phyloP scores from a whole-genome alignment of 192 early-diverging fungal genomes.

The Chytriomyces confervae region DNA sequence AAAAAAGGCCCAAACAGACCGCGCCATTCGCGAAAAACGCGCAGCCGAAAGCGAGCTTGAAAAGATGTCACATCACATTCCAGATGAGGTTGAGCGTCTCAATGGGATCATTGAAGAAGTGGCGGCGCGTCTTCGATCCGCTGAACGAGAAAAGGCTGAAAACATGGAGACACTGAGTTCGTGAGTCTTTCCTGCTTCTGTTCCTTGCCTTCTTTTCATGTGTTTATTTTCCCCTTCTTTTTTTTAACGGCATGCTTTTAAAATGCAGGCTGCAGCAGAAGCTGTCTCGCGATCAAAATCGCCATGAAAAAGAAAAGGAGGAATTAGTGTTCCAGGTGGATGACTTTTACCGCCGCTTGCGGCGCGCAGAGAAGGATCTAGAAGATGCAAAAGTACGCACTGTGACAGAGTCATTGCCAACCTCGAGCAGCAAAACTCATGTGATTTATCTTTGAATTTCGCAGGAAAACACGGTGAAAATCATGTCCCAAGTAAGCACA shows the following conservation, averaged over 20 bases:
- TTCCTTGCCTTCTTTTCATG: neutral
- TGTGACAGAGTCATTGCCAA: neutral
- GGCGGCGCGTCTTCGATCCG: conserved; percentile 35
- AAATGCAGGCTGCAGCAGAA: conserved; percentile 48
- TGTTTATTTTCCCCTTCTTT: neutral
- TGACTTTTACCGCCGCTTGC: conserved; percentile 48
- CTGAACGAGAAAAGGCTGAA: conserved; percentile 47
- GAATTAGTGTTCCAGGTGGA: conserved; percentile 43
- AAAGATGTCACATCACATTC: conserved; percentile 52
- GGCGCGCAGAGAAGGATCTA: conserved; percentile 50
- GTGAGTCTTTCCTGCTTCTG: conserved; percentile 15
- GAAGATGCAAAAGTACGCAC: conserved; percentile 52
- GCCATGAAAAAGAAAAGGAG: conserved; percentile 54
- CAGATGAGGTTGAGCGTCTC: conserved; percentile 54
- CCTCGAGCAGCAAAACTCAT: neutral
- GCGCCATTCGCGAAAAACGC: conserved; percentile 59
- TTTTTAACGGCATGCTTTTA: neutral
- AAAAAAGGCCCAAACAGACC: conserved; percentile 45
- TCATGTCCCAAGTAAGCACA: conserved; percentile 35
- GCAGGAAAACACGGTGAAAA: conserved; percentile 45
- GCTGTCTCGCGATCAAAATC: conserved; percentile 47
- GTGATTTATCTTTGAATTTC: neutral
- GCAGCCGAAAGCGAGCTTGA: conserved; percentile 56
- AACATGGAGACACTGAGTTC: conserved; percentile 42
- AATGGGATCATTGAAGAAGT: conserved; percentile 53